A percentile compares a stretch with the other conserved stretches of the same genome.
Conservation (phyloP, 257 asterid genomes). For the Cinchona pubescens region DNA sequence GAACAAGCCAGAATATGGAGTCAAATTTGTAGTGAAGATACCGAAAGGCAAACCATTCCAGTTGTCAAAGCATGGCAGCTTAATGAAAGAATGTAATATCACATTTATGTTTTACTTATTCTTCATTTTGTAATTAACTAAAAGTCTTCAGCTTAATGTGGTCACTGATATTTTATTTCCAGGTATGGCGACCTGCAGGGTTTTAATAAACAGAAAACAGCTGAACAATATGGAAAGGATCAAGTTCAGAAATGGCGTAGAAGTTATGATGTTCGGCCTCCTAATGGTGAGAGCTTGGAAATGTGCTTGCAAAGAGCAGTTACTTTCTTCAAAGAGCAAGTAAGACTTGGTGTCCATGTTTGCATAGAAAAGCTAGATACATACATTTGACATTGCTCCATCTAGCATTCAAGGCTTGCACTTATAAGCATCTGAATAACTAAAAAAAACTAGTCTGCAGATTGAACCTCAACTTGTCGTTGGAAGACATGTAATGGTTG, state of each 20-base stretch:
- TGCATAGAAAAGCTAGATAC: background rate
- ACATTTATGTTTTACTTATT: slow-evolving; percentile 8
- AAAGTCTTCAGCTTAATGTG: background rate
- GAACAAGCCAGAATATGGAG: slow-evolving; percentile 74
- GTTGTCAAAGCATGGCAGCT: slow-evolving; percentile 91
- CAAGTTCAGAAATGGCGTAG: slow-evolving; percentile 93
- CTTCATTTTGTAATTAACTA: background rate
- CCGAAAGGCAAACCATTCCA: slow-evolving; percentile 66
- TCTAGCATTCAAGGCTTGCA: background rate
- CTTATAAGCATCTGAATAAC: background rate
- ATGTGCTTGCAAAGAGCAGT: slow-evolving; percentile 96
- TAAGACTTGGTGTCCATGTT: slow-evolving; percentile 30
- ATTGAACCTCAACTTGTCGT: slow-evolving; percentile 71
- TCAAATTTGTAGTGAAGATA: slow-evolving; percentile 59
- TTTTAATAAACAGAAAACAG: slow-evolving; percentile 80
- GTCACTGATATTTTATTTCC: slow-evolving; percentile 1
- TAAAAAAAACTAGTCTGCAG: slow-evolving; percentile 38
- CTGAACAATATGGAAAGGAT: slow-evolving; percentile 75
- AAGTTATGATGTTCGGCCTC: slow-evolving; percentile 86
- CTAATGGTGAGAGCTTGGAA: slow-evolving; percentile 93
- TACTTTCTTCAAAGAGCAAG: slow-evolving; percentile 75
- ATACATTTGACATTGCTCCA: background rate
- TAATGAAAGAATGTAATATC: slow-evolving; percentile 79
- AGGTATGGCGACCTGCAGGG: slow-evolving; percentile 98
- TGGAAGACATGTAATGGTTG: slow-evolving; percentile 82